Base-by-base conservation (phyloP, 176 grass and related monocot genomes). In the Oryza brachyantha region DNA sequence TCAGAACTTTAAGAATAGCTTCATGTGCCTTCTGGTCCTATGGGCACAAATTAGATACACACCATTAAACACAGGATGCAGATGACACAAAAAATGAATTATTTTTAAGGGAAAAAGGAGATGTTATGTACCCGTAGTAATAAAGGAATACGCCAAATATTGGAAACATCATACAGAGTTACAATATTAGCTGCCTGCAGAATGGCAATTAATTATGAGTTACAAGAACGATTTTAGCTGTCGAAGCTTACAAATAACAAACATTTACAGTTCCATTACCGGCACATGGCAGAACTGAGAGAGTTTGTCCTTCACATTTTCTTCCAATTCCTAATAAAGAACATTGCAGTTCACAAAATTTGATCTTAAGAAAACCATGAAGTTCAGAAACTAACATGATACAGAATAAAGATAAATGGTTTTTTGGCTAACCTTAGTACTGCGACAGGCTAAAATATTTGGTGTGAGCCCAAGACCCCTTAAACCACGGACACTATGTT, bases 221-320 rank as follows among this genome's bases (percentile, higher is more conserved):
- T 81, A 29, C 71, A 37, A 60, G 35, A 48, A 29, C 2, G 57
- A 66, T 48, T 37, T 48, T 37, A 81, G 16, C 14, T 27, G 26
- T 4, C 32, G 35, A 70, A 77, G 29, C 26, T 61, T 61, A 78
- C 46, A 13, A 10, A 71, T 31, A 83, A 50, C 24, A 40, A 36
- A 35, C 45, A 10, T 36, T 40, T 72, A 66, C 14, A 72, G 45
- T 77, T 48, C 36, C 48, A n/a, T 76, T 94, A 94, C 92, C 62
- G 83, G 88, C 64, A 94, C 92, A 84, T 94, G 92, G 76, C 92
- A 94, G 55, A 94, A 94, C 73, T 86, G 92, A 32, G 92, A 94
- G 24, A 94, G 88, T 75, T 94, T 94, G 64, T 91, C 88, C 82
- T 94, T 94, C 32, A 94, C 92, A 64, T 79, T 88, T 73, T 86